Conservation (phyloP, 2,329 filamentous ascomycete genomes). For the Elsinoe ampelina region DNA sequence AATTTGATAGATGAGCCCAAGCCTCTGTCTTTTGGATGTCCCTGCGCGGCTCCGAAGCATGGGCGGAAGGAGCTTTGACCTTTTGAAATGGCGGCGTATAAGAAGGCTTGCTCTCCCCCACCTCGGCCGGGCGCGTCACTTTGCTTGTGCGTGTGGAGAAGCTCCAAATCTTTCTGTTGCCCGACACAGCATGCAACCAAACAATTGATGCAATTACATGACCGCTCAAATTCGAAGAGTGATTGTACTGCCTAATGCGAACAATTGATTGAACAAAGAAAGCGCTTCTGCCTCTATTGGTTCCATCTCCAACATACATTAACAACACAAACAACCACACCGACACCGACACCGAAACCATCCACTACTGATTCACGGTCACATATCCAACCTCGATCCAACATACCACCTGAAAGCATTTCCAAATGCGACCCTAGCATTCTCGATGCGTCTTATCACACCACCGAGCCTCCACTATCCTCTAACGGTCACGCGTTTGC, state of each 20-base stretch:
- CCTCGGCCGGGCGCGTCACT: conserved; percentile 3
- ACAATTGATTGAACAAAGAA: neutral
- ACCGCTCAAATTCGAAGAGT: neutral
- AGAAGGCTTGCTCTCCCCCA: conserved; percentile 4
- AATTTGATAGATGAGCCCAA: too few species aligned
- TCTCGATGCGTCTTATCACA: conserved; percentile 40
- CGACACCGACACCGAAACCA: neutral
- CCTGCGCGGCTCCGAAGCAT: neutral
- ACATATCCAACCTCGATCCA: neutral
- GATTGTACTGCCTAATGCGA: neutral
- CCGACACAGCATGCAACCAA: neutral
- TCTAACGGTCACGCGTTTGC: conserved; percentile 79
- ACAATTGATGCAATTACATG: neutral
- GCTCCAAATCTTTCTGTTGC: neutral
- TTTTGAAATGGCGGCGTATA: neutral
- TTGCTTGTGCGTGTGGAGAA: conserved; percentile 7
- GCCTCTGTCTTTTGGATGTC: too few species aligned
- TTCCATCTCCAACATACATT: neutral
- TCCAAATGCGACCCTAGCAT: neutral
- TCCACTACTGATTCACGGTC: neutral
- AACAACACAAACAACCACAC: too few species aligned
- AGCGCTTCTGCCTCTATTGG: neutral
- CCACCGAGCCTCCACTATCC: conserved; percentile 66
- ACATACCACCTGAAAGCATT: neutral
- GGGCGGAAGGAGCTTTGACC: neutral